Conservation (phyloP, 805 yeast species). For the Allodekkera sacchari region DNA sequence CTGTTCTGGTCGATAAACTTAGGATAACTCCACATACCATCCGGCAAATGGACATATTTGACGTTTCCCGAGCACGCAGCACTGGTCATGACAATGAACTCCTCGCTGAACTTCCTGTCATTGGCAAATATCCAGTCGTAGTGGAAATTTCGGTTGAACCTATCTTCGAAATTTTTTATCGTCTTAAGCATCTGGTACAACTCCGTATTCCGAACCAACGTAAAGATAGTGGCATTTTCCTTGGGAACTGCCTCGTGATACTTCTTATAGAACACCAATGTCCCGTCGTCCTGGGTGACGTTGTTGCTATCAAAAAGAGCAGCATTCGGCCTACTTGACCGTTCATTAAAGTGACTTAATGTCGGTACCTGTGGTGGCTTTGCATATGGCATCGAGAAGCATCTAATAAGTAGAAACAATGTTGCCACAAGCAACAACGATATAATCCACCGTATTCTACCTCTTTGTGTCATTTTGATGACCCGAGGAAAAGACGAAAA, state of each 20-base stretch:
- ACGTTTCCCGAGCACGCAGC: slow-evolving; percentile 39
- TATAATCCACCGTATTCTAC: no score
- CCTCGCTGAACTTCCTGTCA: slow-evolving; percentile 72
- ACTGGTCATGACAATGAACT: slow-evolving; percentile 49
- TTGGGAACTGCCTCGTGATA: slow-evolving; percentile 7
- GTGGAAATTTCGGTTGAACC: slow-evolving; percentile 68
- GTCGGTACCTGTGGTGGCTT: no score
- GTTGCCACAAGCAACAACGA: no score
- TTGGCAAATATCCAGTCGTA: slow-evolving; percentile 94
- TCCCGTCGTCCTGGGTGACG: slow-evolving; percentile 56
- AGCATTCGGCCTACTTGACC: no score
- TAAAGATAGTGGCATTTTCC: slow-evolving; percentile 66
- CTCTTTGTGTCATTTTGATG: no score
- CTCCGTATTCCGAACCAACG: slow-evolving; percentile 73
- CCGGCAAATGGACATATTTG: slow-evolving; percentile 46
- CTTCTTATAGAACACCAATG: slow-evolving; percentile 34
- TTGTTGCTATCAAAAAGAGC: no score
- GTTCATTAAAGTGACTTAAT: no score
- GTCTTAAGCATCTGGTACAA: slow-evolving; percentile 42
- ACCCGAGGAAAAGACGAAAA: no score
- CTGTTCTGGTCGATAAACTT: slow-evolving; percentile 30
- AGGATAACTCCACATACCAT: slow-evolving; percentile 43
- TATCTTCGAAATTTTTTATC: slow-evolving; percentile 52
- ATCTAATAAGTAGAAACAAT: no score
- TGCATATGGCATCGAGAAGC: no score